A percentile compares a stretch with the other conserved stretches of the same genome.
Conservation (phyloP, 2,329 filamentous ascomycete genomes). For the Orbilia oligospora region DNA sequence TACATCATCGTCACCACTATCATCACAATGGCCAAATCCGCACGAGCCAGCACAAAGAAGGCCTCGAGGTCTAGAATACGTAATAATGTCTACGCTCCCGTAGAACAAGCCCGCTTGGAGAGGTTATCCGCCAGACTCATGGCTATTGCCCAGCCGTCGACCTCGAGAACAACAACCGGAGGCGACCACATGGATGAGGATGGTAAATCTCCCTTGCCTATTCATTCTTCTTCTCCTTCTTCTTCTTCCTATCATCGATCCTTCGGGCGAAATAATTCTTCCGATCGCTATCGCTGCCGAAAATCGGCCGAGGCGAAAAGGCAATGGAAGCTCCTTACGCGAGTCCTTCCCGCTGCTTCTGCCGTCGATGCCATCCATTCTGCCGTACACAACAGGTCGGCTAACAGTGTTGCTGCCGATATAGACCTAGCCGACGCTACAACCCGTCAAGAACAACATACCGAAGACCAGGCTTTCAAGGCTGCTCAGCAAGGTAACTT, state of each 20-base stretch:
- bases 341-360: slow-evolving; percentile 36
- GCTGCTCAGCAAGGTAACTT: slow-evolving; percentile 61
- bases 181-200: slow-evolving; percentile 60
- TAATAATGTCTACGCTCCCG: slow-evolving; percentile 59
- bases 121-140: slow-evolving; percentile 57
- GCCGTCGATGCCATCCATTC: slow-evolving; percentile 39
- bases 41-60: slow-evolving; percentile 59
- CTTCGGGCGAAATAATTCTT: slow-evolving; percentile 21
- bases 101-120: slow-evolving; percentile 59
- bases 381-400: slow-evolving; percentile 52
- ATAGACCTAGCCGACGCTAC: slow-evolving; percentile 58
- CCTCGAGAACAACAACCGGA: slow-evolving; percentile 45
- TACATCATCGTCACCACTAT: too few species aligned
- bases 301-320: slow-evolving; percentile 37
- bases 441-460: slow-evolving; percentile 61
- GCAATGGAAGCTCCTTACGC: slow-evolving; percentile 45
- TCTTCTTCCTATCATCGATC: slow-evolving; percentile 5
- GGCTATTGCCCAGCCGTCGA: slow-evolving; percentile 53
- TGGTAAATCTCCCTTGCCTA: slow-evolving; percentile 59
- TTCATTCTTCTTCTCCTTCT: slow-evolving; percentile 20
- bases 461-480: slow-evolving; percentile 61
- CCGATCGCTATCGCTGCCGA: slow-evolving; percentile 38
- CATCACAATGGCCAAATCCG: slow-evolving; percentile 59
- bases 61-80: slow-evolving; percentile 57
- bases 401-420: slow-evolving; percentile 60